Percentiles rank a stretch among this genome's conserved stretches.
These are phyloP conservation scores for Candida dendrica DNA, from an alignment of 805 yeast species.

Conservation along the genomic window DNA sequence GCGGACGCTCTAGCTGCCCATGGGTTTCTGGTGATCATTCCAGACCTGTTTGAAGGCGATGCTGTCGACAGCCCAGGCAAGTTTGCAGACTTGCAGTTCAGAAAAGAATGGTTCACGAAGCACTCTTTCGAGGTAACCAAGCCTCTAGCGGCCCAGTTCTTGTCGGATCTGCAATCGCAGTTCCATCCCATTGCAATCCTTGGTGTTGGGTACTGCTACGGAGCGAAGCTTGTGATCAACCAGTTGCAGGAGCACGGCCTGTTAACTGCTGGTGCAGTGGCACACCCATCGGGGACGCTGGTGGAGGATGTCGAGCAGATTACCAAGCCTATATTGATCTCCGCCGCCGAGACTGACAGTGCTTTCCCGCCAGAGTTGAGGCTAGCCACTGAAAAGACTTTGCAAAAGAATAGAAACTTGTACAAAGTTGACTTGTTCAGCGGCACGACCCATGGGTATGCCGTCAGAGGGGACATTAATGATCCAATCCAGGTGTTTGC, in stretches of 20 bases:
- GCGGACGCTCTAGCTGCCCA: conserved; percentile 54
- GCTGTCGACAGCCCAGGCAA: conserved; percentile 26
- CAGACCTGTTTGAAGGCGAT: conserved; percentile 55
- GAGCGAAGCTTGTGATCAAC: conserved; percentile 58
- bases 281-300: conserved; percentile 71
- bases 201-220: conserved; percentile 72
- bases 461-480: conserved; percentile 65
- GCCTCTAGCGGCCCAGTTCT: conserved; percentile 37
- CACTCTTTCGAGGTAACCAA: conserved; percentile 38
- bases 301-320: conserved; percentile 53
- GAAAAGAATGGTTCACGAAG: conserved; percentile 38
- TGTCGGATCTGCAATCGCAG: conserved; percentile 34
- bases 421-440: conserved; percentile 54
- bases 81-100: conserved; percentile 15
- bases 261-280: conserved; percentile 56
- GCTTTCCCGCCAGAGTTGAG: conserved; percentile 57
- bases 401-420: conserved; percentile 39
- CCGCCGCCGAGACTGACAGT: conserved; percentile 63
- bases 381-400: conserved; percentile 46
- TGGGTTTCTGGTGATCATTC: conserved; percentile 58
- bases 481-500: conserved; percentile 26
- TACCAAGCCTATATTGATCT: conserved; percentile 53
- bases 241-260: conserved; percentile 27
- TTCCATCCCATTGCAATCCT: conserved; percentile 39
- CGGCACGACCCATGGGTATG: conserved; percentile 65